Percentiles rank a stretch among this genome's conserved stretches.
Conservation (phyloP, 179 eudicot species). For the Heliamphora pulchella region DNA sequence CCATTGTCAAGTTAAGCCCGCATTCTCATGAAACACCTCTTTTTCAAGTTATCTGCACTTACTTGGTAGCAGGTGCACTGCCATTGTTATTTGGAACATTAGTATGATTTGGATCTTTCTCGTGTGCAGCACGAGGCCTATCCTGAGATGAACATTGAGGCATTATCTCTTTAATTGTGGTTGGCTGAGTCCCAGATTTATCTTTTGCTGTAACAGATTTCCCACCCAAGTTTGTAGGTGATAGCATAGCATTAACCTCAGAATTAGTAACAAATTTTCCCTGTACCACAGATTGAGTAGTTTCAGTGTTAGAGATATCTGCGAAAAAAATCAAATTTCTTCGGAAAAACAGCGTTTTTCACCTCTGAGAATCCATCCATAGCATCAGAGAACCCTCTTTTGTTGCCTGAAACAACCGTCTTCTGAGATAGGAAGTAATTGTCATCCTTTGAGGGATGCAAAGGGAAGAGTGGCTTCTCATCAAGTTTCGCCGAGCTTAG, state of each 20-base stretch:
- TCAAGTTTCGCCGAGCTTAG: conserved; percentile 33
- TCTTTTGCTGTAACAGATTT: conserved; percentile 20
- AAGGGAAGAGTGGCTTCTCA: conserved; percentile 56
- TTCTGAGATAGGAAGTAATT: conserved; percentile 27
- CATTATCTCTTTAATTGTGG: conserved; percentile 15
- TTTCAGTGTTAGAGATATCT: conserved; percentile 20
- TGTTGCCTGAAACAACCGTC: conserved; percentile 53
- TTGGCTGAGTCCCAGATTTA: conserved; percentile 15
- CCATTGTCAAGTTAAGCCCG: background rate
- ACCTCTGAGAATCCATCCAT: conserved; percentile 34
- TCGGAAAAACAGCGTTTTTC: conserved; percentile 8
- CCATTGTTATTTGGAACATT: conserved; percentile 26
- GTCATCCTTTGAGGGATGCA: conserved; percentile 50
- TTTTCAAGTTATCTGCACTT: conserved; percentile 26
- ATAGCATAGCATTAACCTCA: conserved; percentile 25
- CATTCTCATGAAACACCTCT: background rate
- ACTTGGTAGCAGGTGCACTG: conserved; percentile 60
- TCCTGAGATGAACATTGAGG: conserved; percentile 31
- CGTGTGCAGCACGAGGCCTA: conserved; percentile 22
- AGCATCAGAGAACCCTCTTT: conserved; percentile 68
- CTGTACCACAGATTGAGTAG: conserved; percentile 23
- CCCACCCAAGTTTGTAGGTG: conserved; percentile 22
- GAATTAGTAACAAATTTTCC: conserved; percentile 24
- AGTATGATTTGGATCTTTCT: background rate
- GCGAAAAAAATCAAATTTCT: conserved; percentile 27